Evolutionary conservation across 2,329 filamentous ascomycete species (phyloP), one percentile per base, ranked within the genome.

Genomic region (Scopulariopsis brevicaulis): DNA sequence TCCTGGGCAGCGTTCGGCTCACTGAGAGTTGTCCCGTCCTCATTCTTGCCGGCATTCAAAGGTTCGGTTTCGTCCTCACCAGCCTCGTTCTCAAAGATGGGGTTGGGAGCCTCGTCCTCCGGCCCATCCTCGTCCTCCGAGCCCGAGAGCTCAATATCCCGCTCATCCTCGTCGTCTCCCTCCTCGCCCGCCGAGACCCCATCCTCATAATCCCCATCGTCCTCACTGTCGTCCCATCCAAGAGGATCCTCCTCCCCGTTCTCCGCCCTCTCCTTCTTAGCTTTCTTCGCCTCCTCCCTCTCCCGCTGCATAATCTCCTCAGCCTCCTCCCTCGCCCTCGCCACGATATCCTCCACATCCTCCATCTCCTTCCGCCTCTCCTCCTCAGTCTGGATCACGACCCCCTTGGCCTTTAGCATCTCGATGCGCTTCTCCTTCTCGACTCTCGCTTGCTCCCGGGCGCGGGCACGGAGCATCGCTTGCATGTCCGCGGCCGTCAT

Each of bases 301-400:
- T 99, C 94, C 54, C 84, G 77, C 64, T 87, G 83, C 71, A 86
- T 87, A 55, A 97, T 85, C 63, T 87, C 85, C 52, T 88, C 82
- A 1, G 86, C 92, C 67, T 97, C 90, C 61, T 84, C 79, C 59
- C 91, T 81, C 22, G 92, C 93, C 65, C 86, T 91, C 54, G 93
- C 87, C 28, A 97, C 82, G 60, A 97, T 81, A 65, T 96, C 87
- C 64, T 97, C 94, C 14, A 96, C 84, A 60, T 92, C 84, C 59
- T 88, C 84, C 69, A 90, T 83, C 68, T 96, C 87, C 37, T 83
- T 82, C 66, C 92, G 88, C 22, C 89, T 84, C 69, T 99, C 92
- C 70, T 96, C 93, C 2, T 86, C 83, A 0, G 89, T 96, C 69
- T 92, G 87, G 20, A 97, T 77, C 25, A 87, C 75, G 28, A 96